phyloP scores from a whole-genome alignment of 768 basidiomycete species.

The Clathrus columnatus region DNA sequence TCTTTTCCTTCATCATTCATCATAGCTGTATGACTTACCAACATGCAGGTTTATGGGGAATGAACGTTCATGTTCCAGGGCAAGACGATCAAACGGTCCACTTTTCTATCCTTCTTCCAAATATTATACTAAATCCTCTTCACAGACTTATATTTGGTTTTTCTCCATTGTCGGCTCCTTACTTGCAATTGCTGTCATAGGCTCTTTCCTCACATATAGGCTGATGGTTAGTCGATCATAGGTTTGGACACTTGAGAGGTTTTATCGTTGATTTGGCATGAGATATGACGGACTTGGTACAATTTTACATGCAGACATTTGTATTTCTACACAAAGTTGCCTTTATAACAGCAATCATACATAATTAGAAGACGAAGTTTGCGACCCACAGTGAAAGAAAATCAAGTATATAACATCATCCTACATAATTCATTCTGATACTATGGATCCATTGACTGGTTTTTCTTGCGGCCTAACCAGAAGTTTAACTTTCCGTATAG shows the following conservation, averaged over 20 bases:
- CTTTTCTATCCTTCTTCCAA: conserved; percentile 7
- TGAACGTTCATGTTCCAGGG: conserved; percentile 97
- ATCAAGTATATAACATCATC: not conserved
- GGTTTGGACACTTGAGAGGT: not conserved
- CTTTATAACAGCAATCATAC: too few species aligned
- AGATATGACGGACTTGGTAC: too few species aligned
- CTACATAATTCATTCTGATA: conserved; percentile 5
- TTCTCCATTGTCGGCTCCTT: conserved; percentile 74
- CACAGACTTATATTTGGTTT: conserved; percentile 71
- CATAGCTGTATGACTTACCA: not conserved
- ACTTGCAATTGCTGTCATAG: conserved; percentile 71
- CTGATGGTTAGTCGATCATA: conserved; percentile 48
- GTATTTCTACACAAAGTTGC: too few species aligned
- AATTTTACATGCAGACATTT: too few species aligned
- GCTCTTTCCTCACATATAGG: conserved; percentile 70
- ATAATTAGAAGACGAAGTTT: too few species aligned
- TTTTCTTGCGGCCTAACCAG: conserved; percentile 5
- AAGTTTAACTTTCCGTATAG: conserved; percentile 4
- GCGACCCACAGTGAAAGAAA: not conserved
- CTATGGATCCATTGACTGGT: not conserved
- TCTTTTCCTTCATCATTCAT: conserved; percentile 12
- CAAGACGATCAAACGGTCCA: conserved; percentile 43
- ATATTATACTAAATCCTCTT: conserved; percentile 4
- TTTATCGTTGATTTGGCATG: too few species aligned
- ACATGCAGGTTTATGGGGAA: conserved; percentile 78